Evolutionary conservation across 1,284 basidiomycete genomes (phyloP).

Genomic region (Ustilago vetiveriae): DNA sequence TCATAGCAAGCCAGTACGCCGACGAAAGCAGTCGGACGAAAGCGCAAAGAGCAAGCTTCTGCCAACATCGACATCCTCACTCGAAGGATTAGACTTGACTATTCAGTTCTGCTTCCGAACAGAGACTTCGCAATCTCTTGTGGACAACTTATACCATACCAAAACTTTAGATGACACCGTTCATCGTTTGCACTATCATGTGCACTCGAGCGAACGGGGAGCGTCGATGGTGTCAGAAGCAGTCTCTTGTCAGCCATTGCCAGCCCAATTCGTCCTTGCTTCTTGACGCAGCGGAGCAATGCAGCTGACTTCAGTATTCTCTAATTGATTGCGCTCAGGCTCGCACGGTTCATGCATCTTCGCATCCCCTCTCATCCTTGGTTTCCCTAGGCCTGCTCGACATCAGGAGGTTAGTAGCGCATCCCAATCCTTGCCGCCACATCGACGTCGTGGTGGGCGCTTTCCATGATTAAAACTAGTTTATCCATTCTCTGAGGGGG

Average conservation of each 20-base stretch:
- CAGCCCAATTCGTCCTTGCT: background rate
- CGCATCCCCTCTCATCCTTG: too few relatives aligned
- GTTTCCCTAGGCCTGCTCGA: too few relatives aligned
- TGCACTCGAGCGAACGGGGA: background rate
- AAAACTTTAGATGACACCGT: slow-evolving; percentile 40
- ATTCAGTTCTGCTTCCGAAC: slow-evolving; percentile 57
- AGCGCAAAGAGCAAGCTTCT: background rate
- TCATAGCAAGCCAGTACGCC: background rate
- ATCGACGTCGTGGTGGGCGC: background rate
- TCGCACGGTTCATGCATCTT: too few relatives aligned
- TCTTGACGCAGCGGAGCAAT: background rate
- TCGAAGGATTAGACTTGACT: slow-evolving; percentile 42
- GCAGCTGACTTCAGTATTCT: slow-evolving; percentile 23
- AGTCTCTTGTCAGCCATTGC: slow-evolving; percentile 4
- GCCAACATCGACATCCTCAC: background rate
- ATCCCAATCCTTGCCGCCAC: background rate
- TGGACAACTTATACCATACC: slow-evolving; percentile 53
- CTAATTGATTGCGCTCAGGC: too few relatives aligned
- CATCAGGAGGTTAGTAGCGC: slow-evolving; percentile 21
- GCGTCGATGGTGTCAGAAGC: slow-evolving; percentile 14
- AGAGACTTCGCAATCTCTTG: slow-evolving; percentile 57
- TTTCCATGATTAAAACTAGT: slow-evolving; percentile 55
- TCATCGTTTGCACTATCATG: background rate
- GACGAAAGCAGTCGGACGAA: too few relatives aligned
- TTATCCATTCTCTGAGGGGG: slow-evolving; percentile 59